Percentiles rank a stretch among this genome's conserved stretches.
phyloP scores from a whole-genome alignment of 805 yeast species.

The Starmerella potacharoeniae region DNA sequence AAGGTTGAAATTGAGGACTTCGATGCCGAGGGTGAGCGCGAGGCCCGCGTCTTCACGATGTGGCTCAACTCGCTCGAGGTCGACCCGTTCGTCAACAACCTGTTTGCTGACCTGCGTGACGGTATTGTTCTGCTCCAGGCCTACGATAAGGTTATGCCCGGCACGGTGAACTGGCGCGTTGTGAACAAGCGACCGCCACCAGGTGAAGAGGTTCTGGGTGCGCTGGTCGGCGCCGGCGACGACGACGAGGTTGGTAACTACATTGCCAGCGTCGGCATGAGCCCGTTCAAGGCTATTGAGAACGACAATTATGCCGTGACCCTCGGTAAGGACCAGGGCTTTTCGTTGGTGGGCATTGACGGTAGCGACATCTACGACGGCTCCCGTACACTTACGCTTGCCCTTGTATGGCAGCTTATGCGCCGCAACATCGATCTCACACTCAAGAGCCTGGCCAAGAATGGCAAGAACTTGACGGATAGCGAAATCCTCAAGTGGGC shows the following conservation, averaged over 20 bases:
- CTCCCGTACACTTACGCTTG: constrained; percentile 74
- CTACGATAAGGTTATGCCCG: constrained; percentile 90
- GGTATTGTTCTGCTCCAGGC: constrained; percentile 85
- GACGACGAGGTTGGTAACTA: constrained; percentile 19
- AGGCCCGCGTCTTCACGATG: constrained; percentile 93
- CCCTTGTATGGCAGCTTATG: constrained; percentile 97
- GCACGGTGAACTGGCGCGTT: constrained; percentile 65
- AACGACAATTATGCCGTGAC: constrained; percentile 98
- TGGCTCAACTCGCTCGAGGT: constrained; percentile 97
- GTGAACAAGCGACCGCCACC: constrained; percentile 74
- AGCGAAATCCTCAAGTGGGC: constrained; percentile 90
- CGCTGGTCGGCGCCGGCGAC: constrained; percentile 19
- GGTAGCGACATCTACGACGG: constrained; percentile 97
- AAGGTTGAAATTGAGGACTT: constrained; percentile 92
- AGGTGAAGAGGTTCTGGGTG: constrained; percentile 43
- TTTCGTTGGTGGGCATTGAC: constrained; percentile 93
- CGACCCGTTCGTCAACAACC: constrained; percentile 80
- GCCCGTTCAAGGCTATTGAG: constrained; percentile 90
- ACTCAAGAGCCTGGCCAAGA: constrained; percentile 54
- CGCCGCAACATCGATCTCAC: constrained; percentile 87
- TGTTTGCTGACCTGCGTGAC: constrained; percentile 91
- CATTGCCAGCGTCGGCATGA: constrained; percentile 30
- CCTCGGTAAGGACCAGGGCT: constrained; percentile 81
- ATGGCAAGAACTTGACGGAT: constrained; percentile 70
- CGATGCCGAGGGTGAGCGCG: constrained; percentile 99